phyloP scores from a whole-genome alignment of 805 yeast species.

The Myxozyma neotropica region DNA sequence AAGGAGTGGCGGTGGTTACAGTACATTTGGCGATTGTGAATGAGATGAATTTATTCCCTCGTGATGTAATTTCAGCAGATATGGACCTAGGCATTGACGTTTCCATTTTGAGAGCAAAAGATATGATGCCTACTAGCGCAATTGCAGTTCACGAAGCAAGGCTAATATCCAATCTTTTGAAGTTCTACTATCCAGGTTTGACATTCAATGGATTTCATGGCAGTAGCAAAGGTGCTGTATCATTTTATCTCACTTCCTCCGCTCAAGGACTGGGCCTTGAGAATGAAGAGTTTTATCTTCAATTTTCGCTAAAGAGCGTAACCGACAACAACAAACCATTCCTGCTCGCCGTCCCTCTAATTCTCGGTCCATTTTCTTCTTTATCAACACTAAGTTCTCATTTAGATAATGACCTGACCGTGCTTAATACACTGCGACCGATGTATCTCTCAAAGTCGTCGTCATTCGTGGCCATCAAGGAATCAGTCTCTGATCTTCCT shows the following conservation, averaged over 20 bases:
- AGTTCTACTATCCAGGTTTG: conserved; percentile 19
- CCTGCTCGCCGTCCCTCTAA: conserved; percentile 16
- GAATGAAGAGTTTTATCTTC: conserved; percentile 4
- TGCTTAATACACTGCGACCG: conserved; percentile 11
- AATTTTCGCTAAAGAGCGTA: not conserved
- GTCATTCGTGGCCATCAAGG: conserved; percentile 11
- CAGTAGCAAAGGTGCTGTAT: conserved; percentile 19
- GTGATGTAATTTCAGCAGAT: conserved; percentile 4
- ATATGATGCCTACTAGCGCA: not conserved
- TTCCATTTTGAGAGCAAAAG: not conserved
- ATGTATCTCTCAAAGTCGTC: not conserved
- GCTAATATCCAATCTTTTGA: not conserved
- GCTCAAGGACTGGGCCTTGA: not conserved
- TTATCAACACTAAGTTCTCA: not conserved
- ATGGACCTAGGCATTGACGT: conserved; percentile 1
- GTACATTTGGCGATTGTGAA: conserved; percentile 28
- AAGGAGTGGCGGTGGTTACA: too few relatives aligned
- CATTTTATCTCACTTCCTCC: not conserved
- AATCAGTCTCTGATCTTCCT: conserved; percentile 27
- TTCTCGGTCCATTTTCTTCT: conserved; percentile 22
- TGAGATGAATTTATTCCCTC: conserved; percentile 30
- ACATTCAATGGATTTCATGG: conserved; percentile 19
- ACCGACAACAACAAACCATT: not conserved
- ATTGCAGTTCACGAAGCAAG: not conserved
- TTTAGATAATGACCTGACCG: not conserved